A percentile compares a stretch with the other conserved stretches of the same genome.
These are phyloP conservation scores for Boletus sp. DNA, from an alignment of 768 basidiomycete species.

Conservation along the genomic window DNA sequence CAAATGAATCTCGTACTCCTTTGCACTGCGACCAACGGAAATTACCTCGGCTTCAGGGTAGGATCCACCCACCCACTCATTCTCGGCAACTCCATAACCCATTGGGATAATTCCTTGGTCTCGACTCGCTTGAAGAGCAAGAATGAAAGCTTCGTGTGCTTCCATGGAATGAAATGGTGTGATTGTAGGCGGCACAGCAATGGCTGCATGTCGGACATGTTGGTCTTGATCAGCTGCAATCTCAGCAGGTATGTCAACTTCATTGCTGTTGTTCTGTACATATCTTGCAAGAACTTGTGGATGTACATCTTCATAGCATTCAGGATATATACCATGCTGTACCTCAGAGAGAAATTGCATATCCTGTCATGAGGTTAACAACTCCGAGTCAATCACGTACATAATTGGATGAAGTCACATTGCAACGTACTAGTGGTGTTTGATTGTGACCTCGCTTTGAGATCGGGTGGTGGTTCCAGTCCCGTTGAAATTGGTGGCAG, in stretches of 20 bases:
- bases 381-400: too few relatives aligned
- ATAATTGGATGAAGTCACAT: too few relatives aligned
- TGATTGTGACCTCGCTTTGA: slow-evolving; percentile 1
- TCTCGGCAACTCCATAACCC: slow-evolving; percentile 6
- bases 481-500: slow-evolving; percentile 31
- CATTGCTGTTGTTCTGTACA: too few relatives aligned
- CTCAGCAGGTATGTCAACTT: not conserved
- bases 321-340: not conserved
- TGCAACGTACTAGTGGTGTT: not conserved
- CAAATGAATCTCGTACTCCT: not conserved
- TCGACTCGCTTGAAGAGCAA: not conserved
- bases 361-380: too few relatives aligned
- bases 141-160: not conserved
- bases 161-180: not conserved
- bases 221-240: not conserved
- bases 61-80: not conserved
- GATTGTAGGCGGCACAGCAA: not conserved
- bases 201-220: not conserved
- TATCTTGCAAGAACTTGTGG: too few relatives aligned
- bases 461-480: slow-evolving; percentile 44
- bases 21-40: not conserved
- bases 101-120: slow-evolving; percentile 1
- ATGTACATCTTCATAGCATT: not conserved
- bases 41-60: slow-evolving; percentile 10
- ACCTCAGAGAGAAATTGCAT: not conserved